Base-by-base conservation (phyloP, 495 filamentous ascomycete species). In the Peziza echinospora region DNA sequence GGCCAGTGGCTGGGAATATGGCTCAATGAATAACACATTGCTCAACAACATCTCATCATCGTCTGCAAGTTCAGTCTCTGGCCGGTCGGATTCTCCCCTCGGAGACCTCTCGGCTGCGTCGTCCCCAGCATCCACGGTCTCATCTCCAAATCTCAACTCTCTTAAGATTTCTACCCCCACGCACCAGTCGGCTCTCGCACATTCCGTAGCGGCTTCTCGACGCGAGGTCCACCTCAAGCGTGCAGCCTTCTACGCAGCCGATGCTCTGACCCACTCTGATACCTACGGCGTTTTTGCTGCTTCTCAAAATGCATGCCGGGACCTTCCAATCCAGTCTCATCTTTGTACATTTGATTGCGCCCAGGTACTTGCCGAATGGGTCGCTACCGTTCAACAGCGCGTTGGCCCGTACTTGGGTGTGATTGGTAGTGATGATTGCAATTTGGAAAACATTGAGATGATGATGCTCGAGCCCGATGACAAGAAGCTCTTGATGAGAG, bases 321-420 rank as follows among this genome's bases (percentile, higher is more conserved):
- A 96, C 56, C 68, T 97, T n/a, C 87, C 89, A 1, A 67, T 96
- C 22, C 85, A 92, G 52, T 86, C 84, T 11, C 83, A 82, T 5
- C 78, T 97, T 72, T 96, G 86, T 60, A 73, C 80, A 10, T 92
- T 93, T 59, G 89, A 97, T 56, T 96, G 89, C 55, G 81, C 85
- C n/a, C 84, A 93, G 56, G 84, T 97, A 0, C 75, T 97, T 21
- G 87, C 89, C 1, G 89, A 97, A 62, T 97, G 89, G 89, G 73
- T 91, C 37, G 80, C 81, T 11, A 93, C 87, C 0, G 78, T 97
- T 8, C 89, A 97, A 61, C 85, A 94, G 60, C 80, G 89, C 8
- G 82, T 94, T 42, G 91, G 87, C 0, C 73, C 77, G 2, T 91
- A 83, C 55, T 63, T 94, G 6, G 89, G 89, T 2, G 72, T 93